Evolutionary conservation across 768 basidiomycete species (phyloP).

Genomic region (Rhizopogon vesiculosus): DNA sequence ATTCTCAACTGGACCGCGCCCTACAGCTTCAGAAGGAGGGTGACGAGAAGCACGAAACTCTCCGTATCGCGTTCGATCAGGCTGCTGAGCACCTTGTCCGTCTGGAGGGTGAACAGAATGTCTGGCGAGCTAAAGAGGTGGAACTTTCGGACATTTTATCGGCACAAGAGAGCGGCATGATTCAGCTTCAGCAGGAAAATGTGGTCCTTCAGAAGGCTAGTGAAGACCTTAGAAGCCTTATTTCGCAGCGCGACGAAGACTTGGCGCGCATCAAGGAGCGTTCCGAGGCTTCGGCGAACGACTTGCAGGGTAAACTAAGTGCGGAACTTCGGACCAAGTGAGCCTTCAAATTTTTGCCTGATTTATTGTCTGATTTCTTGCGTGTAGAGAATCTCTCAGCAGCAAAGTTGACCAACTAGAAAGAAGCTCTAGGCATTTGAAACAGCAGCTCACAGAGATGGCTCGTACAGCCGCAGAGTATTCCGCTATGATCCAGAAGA

Average conservation of each 20-base stretch:
- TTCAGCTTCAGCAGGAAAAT: conserved; percentile 50
- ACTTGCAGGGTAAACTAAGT: conserved; percentile 69
- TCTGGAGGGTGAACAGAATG: conserved; percentile 71
- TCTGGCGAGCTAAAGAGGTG: conserved; percentile 59
- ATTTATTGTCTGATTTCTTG: background rate
- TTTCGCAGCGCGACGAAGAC: conserved; percentile 78
- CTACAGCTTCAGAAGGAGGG: conserved; percentile 73
- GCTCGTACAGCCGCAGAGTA: conserved; percentile 74
- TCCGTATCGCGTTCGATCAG: conserved; percentile 72
- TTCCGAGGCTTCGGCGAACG: conserved; percentile 56
- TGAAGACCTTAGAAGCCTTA: conserved; percentile 66
- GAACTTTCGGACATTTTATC: conserved; percentile 57
- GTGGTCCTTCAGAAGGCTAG: conserved; percentile 60
- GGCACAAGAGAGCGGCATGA: conserved; percentile 54
- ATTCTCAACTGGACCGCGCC: conserved; percentile 81
- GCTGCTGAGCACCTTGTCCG: conserved; percentile 84
- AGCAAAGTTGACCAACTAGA: conserved; percentile 59
- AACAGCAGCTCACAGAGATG: conserved; percentile 74
- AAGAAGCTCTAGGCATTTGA: conserved; percentile 62
- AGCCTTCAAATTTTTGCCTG: conserved; percentile 14
- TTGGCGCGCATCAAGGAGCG: conserved; percentile 69
- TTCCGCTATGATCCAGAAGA: conserved; percentile 68
- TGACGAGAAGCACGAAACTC: conserved; percentile 71
- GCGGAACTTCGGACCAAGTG: conserved; percentile 63
- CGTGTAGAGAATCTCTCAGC: conserved; percentile 57